Percentiles rank a stretch among this genome's conserved stretches.
Conservation (phyloP, 306 rosid species). For the Calophaca sinica region DNA sequence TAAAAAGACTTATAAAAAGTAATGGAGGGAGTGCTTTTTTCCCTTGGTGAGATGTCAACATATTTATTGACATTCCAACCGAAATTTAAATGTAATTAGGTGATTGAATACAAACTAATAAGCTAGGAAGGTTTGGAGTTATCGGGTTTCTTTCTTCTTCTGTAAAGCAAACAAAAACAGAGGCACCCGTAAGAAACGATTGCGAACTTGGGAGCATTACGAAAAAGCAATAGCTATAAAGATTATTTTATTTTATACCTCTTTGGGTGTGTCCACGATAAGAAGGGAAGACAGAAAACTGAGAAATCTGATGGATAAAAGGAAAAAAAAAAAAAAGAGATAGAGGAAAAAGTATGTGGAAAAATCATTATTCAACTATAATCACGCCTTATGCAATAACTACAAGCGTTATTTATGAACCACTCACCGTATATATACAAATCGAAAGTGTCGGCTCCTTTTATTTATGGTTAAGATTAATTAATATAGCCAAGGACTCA, state of each 20-base stretch:
- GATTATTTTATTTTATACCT: not conserved
- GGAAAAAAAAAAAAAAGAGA: no score
- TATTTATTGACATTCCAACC: constrained; percentile 62
- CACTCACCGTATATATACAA: not conserved
- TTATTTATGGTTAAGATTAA: not conserved
- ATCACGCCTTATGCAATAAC: no score
- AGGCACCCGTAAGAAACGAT: not conserved
- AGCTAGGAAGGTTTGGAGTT: constrained; percentile 11
- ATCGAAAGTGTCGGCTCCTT: constrained; percentile 41
- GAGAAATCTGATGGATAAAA: not conserved
- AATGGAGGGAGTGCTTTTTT: constrained; percentile 6
- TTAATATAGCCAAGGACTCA: no score
- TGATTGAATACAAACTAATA: constrained; percentile 33
- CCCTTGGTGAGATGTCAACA: constrained; percentile 62
- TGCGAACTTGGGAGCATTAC: constrained; percentile 23
- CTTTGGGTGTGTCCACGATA: no score
- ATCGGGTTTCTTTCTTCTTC: constrained; percentile 7
- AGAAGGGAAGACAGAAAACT: not conserved
- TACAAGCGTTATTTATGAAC: not conserved
- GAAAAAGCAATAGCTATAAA: not conserved
- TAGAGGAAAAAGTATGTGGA: no score
- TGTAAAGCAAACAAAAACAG: constrained; percentile 7
- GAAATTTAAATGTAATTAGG: constrained; percentile 47
- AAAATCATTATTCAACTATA: no score
- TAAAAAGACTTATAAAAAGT: no score